Evolutionary conservation across 768 basidiomycete species (phyloP), one percentile per base, ranked within the genome.

Genomic region (Coprinopsis sp.): DNA sequence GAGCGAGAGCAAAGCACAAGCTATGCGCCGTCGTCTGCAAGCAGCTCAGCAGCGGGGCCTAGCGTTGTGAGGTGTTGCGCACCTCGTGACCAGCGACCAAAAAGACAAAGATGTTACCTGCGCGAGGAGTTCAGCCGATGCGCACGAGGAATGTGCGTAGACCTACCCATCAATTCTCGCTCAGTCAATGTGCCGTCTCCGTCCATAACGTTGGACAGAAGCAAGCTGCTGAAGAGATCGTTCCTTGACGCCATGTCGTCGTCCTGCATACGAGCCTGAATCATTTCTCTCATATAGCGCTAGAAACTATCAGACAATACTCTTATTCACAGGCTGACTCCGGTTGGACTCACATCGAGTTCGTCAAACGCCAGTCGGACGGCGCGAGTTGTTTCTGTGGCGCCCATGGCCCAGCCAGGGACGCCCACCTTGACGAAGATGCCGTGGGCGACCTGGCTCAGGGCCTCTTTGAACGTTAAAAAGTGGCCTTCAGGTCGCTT

Each of bases 11-110:
- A 51, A 61, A 68, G 40, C 58, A 58, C 10, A 71, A 52, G 5
- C 70, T 62, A 47, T 67, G 59, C 5, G 62, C 63, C 21, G 64
- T 62, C 6, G 62, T 66, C 68, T 72, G 56, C 48, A 48, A 25
- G 22, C 13, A 33, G 16, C 6, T 34, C 14, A 21, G 37, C 21
- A 16, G n/a, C 5, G 12, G 22, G 16, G 25, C 16, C 22, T n/a
- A 34, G 18, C 37, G 13, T 18, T 11, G 1, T 11, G 16, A 16
- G 2, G 6, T 18, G 22, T 36, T 28, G 14, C 27, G 12, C 16
- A 77, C 77, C 65, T 81, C 81, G 47, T 81, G 78, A 7, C 81
- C 81, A 19, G 82, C 82, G 18, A 84, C 57, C n/a, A 82, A 54
- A 49, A 73, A 76, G 16, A 74, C 69, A 44, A 70, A 76, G n/a